Base-by-base conservation (phyloP, 148 eudicot species). In the Mesembryanthemum crystallinum region DNA sequence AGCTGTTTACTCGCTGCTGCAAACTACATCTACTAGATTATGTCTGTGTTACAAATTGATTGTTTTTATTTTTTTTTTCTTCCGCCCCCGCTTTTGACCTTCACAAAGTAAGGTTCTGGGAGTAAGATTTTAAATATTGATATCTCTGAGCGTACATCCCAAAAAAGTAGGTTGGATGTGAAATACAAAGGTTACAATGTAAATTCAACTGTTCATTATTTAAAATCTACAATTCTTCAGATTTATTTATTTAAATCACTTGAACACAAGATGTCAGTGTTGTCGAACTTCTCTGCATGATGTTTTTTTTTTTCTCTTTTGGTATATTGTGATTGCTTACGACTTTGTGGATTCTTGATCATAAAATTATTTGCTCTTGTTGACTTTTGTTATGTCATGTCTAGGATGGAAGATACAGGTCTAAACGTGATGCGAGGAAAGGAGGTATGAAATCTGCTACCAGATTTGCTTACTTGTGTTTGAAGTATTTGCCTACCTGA, bases 391-490 rank as follows among this genome's bases (percentile, higher is more conserved):
- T 76, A 81, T 94, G 73, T 81, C 64, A 82, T 88, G 78, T 78
- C 71, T 82, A 94, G 98, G 98, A 94, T 81, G 98, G 98, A 77
- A 87, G 92, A 80, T 94, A 85, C 93, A 89, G 96, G 88, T 89
- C 98, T 81, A 94, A 92, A 83, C 96, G 97, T 76, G 98, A 94
- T 77, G 91, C 97, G 67, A 86, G 96, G 69, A 92, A 94, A 85
- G 96, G 96, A 92, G 98, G 98, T 94, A 92, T 79, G 90, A 52
- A 51, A 76, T 80, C 78, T 55, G 45, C 20, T 43, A 24, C 32
- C 21, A 15, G 20, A 27, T 68, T 51, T 58, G n/a, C 8, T 9
- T 62, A 12, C 28, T 6, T 23, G 63, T 49, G 18, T 52, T 45
- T 43, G 23, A 5, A 39, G 18, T 55, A 23, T 17, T 37, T 64